Evolutionary conservation across 2,329 filamentous ascomycete genomes (phyloP), one percentile per base, ranked within the genome.

Genomic region (Fusarium sororula): DNA sequence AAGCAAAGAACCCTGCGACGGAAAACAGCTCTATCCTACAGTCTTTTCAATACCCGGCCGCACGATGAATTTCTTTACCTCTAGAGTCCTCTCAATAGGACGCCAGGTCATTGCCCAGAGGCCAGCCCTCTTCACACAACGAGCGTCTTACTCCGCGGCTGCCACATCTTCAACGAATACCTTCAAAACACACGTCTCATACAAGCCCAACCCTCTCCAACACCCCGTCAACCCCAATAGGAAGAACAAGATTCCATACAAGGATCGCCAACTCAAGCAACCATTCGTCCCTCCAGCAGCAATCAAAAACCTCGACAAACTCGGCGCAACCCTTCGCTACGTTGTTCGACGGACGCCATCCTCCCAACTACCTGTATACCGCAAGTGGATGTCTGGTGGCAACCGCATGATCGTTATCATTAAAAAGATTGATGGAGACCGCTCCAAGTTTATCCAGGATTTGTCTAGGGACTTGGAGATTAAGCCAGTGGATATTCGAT

Each of bases 381-480:
- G 91, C 22, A 86, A 90, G 74, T 85, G 84, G 73, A 95, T 94
- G 84, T 87, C 90, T 18, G 94, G 94, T 59, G 94, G 94, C 20
- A 96, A 93, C 74, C 87, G 91, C 79, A 90, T 91, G 77, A 83
- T 93, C 78, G 97, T 96, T 10, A 83, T 90, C 64, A 84, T 99
- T 63, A 93, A 94, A 81, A 95, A 93, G 83, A 88, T 96, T 56
- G 90, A 94, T 65, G 96, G 96, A 22, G 89, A 97, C 80, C 79
- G 90, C 56, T 82, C 85, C 38, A 88, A 85, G 7, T 81, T 98
- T 73, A 87, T 89, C 70, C 82, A 87, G 41, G 92, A 95, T 75
- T 80, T 98, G 64, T 84, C 86, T 42, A 79, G 83, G 26, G 87
- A 86, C 17, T 81, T 98, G 69, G 83, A 85, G 3, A 79, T 96